Conservation (phyloP, 257 asterid genomes). For the Solanum tacnaense region DNA sequence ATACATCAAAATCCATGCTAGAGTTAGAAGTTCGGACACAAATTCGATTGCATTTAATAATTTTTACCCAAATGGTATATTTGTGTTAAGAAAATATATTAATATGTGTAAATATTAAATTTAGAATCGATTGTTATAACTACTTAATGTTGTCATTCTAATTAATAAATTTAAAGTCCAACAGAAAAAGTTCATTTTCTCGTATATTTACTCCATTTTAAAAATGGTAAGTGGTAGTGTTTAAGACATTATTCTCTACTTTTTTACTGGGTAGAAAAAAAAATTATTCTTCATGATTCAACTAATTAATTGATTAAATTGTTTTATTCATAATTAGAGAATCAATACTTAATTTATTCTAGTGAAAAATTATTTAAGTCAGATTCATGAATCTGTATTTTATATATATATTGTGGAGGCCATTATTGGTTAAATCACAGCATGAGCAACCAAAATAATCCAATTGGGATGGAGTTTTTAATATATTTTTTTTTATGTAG, state of each 20-base stretch:
- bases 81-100: background rate
- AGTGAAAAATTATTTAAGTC: background rate
- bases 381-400: background rate
- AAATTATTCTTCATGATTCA: background rate
- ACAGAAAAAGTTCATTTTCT: background rate
- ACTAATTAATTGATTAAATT: background rate
- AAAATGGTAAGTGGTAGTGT: background rate
- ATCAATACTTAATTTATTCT: background rate
- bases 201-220: too few species aligned
- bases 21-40: background rate
- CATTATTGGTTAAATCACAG: background rate
- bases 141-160: background rate
- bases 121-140: background rate
- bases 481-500: too few species aligned
- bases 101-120: background rate
- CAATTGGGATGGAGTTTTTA: background rate
- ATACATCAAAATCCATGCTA: background rate
- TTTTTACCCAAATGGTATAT: background rate
- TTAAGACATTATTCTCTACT: background rate
- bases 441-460: background rate
- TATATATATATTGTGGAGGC: background rate
- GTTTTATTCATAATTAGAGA: background rate
- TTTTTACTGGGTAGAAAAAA: background rate
- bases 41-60: background rate
- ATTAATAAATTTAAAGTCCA: too few species aligned